Evolutionary conservation across 495 filamentous ascomycete genomes (phyloP).

Genomic region (Aspergillus affinis): DNA sequence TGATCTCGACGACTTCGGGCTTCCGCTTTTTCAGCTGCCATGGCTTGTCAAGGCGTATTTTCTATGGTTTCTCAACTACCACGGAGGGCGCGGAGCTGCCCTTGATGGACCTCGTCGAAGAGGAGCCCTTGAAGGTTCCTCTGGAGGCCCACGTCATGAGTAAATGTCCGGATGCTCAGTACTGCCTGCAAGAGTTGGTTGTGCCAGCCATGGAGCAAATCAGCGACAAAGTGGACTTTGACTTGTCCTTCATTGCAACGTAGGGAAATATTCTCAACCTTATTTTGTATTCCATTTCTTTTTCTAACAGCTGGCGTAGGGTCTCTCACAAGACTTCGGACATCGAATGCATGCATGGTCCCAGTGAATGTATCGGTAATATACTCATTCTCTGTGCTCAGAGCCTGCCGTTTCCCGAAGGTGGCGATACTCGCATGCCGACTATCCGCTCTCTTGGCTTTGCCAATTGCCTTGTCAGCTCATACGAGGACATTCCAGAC

Average conservation of each 20-base stretch:
- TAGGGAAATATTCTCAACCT: conserved; percentile 31
- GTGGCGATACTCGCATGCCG: conserved; percentile 47
- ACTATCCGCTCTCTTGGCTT: conserved; percentile 89
- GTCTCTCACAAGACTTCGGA: conserved; percentile 40
- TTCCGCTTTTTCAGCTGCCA: conserved; percentile 14
- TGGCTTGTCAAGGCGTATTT: not conserved
- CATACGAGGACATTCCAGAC: conserved; percentile 73
- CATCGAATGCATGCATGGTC: conserved; percentile 77
- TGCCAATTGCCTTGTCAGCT: conserved; percentile 75
- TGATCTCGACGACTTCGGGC: not conserved
- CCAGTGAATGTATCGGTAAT: conserved; percentile 88
- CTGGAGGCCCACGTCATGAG: conserved; percentile 93
- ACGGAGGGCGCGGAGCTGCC: conserved; percentile 7
- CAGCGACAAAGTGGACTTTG: conserved; percentile 83
- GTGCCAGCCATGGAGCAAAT: conserved; percentile 84
- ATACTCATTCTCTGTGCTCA: conserved; percentile 91
- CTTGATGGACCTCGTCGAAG: conserved; percentile 3
- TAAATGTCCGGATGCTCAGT: conserved; percentile 86
- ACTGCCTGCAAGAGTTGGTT: conserved; percentile 78
- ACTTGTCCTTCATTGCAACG: conserved; percentile 85
- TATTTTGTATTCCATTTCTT: not conserved
- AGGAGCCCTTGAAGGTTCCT: conserved; percentile 53
- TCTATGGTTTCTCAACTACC: not conserved
- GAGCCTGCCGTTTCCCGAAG: conserved; percentile 50
- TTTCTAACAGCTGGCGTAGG: conserved; percentile 18